These are phyloP conservation scores for Skeletonema potamos DNA, from an alignment of 108 stramenopile species.

Conservation along the genomic window DNA sequence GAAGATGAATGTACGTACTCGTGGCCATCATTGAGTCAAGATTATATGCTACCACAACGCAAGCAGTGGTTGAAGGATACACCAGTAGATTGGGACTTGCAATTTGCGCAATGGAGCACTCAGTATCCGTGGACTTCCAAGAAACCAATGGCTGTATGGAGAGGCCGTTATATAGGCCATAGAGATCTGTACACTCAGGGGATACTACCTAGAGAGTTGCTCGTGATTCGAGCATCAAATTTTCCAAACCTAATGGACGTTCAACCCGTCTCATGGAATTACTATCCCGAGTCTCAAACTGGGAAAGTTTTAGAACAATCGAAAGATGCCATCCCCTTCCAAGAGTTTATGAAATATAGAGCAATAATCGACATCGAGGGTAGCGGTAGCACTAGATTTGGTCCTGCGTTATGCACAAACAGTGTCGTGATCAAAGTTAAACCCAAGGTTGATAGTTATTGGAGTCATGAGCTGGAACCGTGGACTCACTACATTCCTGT, in stretches of 20 bases:
- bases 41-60: constrained; percentile 18
- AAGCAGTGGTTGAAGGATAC: constrained; percentile 23
- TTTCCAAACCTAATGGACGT: constrained; percentile 25
- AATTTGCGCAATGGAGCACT: constrained; percentile 5
- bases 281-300: constrained; percentile 9
- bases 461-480: constrained; percentile 24
- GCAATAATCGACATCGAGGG: constrained; percentile 32
- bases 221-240: constrained; percentile 15
- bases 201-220: constrained; percentile 13
- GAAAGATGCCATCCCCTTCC: constrained; percentile 15
- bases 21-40: constrained; percentile 33
- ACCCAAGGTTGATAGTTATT: constrained; percentile 22
- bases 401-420: constrained; percentile 22
- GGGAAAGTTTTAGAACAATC: constrained; percentile 20
- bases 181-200: constrained; percentile 14
- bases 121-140: constrained; percentile 33
- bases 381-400: constrained; percentile 28
- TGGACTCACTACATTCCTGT: constrained; percentile 38
- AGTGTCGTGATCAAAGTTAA: constrained; percentile 36
- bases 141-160: constrained; percentile 35
- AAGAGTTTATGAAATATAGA: constrained; percentile 35
- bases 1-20: constrained; percentile 12
- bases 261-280: constrained; percentile 29
- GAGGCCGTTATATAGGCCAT: constrained; percentile 28
- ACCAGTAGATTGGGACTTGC: constrained; percentile 19